Evolutionary conservation across 1,284 basidiomycete species (phyloP).

Genomic region (Leccinum fuscescens): DNA sequence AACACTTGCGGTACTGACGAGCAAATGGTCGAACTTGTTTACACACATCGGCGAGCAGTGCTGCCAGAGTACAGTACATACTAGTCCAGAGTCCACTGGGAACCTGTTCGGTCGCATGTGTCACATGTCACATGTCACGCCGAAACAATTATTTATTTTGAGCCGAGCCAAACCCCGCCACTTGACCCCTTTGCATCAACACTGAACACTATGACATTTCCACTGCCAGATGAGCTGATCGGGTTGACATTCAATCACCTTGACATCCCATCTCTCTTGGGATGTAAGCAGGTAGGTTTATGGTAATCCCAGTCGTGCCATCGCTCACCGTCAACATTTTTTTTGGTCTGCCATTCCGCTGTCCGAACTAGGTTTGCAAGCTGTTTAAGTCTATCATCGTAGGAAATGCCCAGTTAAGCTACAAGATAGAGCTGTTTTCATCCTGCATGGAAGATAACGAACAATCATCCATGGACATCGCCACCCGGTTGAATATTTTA

Average conservation of each 20-base stretch:
- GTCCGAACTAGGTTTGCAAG: conserved; percentile 44
- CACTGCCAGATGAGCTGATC: conserved; percentile 26
- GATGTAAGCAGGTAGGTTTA: conserved; percentile 26
- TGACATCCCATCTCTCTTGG: conserved; percentile 27
- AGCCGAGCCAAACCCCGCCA: neutral
- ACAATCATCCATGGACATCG: conserved; percentile 25
- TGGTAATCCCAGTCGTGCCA: neutral
- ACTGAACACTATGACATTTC: conserved; percentile 16
- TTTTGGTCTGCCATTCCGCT: neutral
- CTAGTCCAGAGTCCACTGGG: too few species aligned
- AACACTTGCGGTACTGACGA: too few species aligned
- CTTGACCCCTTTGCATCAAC: neutral
- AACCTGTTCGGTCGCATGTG: neutral
- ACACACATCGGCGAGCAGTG: too few species aligned
- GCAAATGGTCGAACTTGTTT: too few species aligned
- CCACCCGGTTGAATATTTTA: conserved; percentile 41
- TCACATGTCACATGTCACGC: neutral
- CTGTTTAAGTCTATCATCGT: conserved; percentile 42
- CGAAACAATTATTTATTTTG: neutral
- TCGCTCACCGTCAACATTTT: neutral
- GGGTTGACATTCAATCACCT: conserved; percentile 20
- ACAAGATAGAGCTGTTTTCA: conserved; percentile 51
- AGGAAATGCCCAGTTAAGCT: conserved; percentile 39
- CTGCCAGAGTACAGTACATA: too few species aligned
- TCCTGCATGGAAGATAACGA: conserved; percentile 46